Evolutionary conservation across 129 eudicot genomes (phyloP), one percentile per base, ranked within the genome.

Genomic region (Centella asiatica): DNA sequence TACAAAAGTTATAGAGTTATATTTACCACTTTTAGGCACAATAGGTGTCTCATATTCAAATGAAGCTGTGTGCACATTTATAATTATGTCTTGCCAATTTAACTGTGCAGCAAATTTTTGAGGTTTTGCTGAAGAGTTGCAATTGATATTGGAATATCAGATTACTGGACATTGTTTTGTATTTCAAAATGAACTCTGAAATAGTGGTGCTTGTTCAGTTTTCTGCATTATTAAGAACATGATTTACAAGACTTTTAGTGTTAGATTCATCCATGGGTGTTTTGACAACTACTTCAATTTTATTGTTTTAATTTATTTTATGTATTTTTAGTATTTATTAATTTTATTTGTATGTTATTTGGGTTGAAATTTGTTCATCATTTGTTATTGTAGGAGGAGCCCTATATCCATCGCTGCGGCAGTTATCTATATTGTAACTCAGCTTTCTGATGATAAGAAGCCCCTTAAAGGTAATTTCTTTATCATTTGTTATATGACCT

Each of bases 351-450:
- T 53, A 7, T 17, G 20, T 27, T n/a, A 42, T 37, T 5, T 32
- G 1, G 52, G 25, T 29, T 3, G 23, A 13, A n/a, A 8, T 18
- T 29, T 68, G 17, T 63, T 29, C 14, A n/a, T 58, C 24, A 60
- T 34, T 47, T 18, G 55, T 12, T 56, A 18, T 71, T 44, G 56
- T 83, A 87, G 94, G 96, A 84, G 89, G 79, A 88, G 86, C 62
- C 88, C 90, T 66, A 89, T 82, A 59, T 89, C 95, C 32, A 83
- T 85, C 55, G 97, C 97, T 29, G 95, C 97, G 26, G 95, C 92
- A 46, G 83, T 89, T 61, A 89, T 89, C 28, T 89, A 80, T 44
- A 83, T 86, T 51, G 77, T 89, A 40, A 85, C 86, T 51, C 87
- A 87, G 63, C 86, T 86, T 62, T 86, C 84, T 1, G 85, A 87